Conservation (phyloP, 1,139 yeast species). For the Debaryomyces subglobosus region DNA sequence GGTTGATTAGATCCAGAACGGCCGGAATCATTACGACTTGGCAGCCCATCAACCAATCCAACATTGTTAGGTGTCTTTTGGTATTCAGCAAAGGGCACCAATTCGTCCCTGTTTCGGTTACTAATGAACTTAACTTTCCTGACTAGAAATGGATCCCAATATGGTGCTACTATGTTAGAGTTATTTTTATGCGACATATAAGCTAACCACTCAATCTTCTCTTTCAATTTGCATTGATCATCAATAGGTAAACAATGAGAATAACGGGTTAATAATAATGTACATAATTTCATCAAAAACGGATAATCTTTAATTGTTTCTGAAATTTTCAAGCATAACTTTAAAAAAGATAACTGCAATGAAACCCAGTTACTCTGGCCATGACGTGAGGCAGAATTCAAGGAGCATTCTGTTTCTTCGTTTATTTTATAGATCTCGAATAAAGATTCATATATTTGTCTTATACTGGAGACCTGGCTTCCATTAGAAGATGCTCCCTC, state of each 20-base stretch:
- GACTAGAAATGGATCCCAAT: conserved; percentile 75
- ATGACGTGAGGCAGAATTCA: conserved; percentile 25
- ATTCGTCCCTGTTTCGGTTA: conserved; percentile 27
- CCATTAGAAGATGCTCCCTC: not conserved
- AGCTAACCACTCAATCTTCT: conserved; percentile 29
- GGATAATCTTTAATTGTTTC: conserved; percentile 52
- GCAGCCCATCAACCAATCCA: conserved; percentile 14
- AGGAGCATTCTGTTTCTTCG: conserved; percentile 29
- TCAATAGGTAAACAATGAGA: conserved; percentile 48
- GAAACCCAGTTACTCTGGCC: conserved; percentile 51
- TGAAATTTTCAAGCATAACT: conserved; percentile 56
- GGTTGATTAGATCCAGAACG: conserved; percentile 10
- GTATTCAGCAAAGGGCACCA: conserved; percentile 39
- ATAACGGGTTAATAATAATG: conserved; percentile 57
- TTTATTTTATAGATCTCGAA: conserved; percentile 46
- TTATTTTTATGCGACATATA: conserved; percentile 21
- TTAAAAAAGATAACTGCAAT: conserved; percentile 59
- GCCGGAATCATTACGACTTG: conserved; percentile 1
- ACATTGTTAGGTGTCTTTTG: conserved; percentile 16
- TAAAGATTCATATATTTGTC: conserved; percentile 42
- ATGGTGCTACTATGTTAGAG: conserved; percentile 32
- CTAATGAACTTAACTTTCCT: conserved; percentile 48
- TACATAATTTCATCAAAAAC: conserved; percentile 50
- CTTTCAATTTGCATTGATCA: conserved; percentile 37
- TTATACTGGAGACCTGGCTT: conserved; percentile 20